A percentile compares a stretch with the other conserved stretches of the same genome.
These are phyloP conservation scores for Fusarium chuoi DNA, from an alignment of 2,329 filamentous ascomycete species.

Conservation along the genomic window DNA sequence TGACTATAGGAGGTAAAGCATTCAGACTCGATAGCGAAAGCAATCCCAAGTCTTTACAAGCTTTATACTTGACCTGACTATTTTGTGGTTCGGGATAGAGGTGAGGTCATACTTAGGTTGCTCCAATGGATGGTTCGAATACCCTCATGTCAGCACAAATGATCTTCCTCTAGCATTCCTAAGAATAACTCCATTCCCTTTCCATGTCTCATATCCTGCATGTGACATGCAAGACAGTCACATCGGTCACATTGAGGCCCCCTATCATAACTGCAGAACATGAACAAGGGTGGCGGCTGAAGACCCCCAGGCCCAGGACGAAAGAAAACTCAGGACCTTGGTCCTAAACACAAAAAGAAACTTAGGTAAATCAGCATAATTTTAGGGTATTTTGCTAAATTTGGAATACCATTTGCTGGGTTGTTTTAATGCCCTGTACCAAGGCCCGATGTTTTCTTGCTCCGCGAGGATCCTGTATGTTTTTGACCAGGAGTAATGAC, in stretches of 20 bases:
- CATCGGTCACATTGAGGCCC: background rate
- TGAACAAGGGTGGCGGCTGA: background rate
- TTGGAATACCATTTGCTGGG: fast-evolving
- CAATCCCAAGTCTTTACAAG: background rate
- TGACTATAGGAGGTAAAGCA: background rate
- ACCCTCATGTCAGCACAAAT: background rate
- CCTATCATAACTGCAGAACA: background rate
- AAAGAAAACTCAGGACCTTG: background rate
- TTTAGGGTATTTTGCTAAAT: background rate
- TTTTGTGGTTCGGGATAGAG: background rate
- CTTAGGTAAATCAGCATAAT: fast-evolving
- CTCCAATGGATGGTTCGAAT: fast-evolving
- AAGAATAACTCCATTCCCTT: background rate
- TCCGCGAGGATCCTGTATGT: fast-evolving
- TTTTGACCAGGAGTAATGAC: background rate
- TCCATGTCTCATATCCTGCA: background rate
- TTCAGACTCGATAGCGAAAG: no score
- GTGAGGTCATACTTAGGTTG: background rate
- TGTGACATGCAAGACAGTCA: background rate
- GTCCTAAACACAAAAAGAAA: background rate
- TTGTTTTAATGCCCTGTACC: fast-evolving
- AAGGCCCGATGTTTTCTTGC: background rate
- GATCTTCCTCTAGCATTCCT: background rate
- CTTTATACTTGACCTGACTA: background rate
- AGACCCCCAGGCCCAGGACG: no score